Base-by-base conservation (phyloP, 306 rosid genomes). In the Benincasa hispida region DNA sequence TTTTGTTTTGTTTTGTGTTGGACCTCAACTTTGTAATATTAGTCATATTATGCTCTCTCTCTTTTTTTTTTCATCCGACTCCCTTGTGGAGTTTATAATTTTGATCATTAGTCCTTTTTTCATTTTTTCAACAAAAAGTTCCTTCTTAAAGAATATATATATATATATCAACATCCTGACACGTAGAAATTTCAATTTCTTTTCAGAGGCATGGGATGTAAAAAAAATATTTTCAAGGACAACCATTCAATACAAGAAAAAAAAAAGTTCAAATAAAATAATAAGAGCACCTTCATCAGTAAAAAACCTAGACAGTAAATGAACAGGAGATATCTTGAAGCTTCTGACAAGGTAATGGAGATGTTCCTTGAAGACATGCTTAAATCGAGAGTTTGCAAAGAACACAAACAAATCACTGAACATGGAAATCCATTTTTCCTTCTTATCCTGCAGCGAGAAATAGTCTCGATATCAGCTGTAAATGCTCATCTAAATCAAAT, bases 211-310 rank as follows among this genome's bases (percentile, higher is more conserved):
- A 25, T 54, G 28, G 35, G 14, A 37, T n/a, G 42, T n/a, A 54
- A 74, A 74, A 34, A n/a, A 74, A 53, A 53, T 18, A 19, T 5
- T 72, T 48, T 47, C 77, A 74, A n/a, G 3, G 48, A n/a, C 45
- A 57, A 42, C 54, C 51, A 74, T 57, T 34, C 24, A 51, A 21
- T 30, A 54, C 45, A 53, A 54, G 3, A 48, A 19, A 10, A 48
- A 19, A 10, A 48, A 27, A 27, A 41, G 54, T 18, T 18, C 21
- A 13, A 72, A 53, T 5, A 65, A 51, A 48, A 10, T 54, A 53
- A 47, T 39, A 66, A 77, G 78, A 72, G 81, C 76, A 93, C 98
- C 98, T 91, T 87, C 90, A 45, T 90, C 93, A 32, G 90, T 89
- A 87, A 87, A 91, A 79, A 86, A 90, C 79, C 79, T 84, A 19